phyloP scores from a whole-genome alignment of 2,329 filamentous ascomycete genomes.

The Colletotrichum sp. region DNA sequence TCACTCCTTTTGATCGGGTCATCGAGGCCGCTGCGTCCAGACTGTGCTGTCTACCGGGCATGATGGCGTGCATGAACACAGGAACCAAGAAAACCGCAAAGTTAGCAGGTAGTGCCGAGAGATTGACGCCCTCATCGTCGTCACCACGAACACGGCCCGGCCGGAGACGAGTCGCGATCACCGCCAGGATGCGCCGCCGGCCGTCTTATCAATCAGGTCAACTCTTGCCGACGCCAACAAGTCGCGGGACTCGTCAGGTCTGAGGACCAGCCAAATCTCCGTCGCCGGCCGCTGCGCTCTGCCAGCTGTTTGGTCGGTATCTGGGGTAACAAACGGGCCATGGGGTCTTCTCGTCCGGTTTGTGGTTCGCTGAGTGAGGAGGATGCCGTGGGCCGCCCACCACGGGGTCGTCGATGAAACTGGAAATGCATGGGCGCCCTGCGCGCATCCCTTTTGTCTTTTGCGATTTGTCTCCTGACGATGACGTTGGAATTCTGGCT shows the following conservation, averaged over 20 bases:
- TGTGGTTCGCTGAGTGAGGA: not conserved
- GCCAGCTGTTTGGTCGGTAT: not conserved
- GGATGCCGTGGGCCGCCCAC: not conserved
- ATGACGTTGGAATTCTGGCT: not conserved
- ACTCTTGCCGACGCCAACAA: not conserved
- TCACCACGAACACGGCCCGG: not conserved
- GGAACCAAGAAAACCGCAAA: not conserved
- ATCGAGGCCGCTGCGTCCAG: not conserved
- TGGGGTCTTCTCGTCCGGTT: not conserved
- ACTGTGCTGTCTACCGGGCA: not conserved
- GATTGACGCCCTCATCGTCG: not conserved
- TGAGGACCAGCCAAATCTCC: not conserved
- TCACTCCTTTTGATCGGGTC: not conserved
- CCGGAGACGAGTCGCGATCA: slow-evolving; percentile 1
- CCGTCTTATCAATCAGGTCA: not conserved
- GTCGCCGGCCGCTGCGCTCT: not conserved
- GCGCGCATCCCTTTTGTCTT: not conserved
- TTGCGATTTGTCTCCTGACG: not conserved
- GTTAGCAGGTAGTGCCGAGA: not conserved
- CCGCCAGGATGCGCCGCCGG: not conserved
- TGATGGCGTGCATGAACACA: not conserved
- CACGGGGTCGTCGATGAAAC: slow-evolving; percentile 14
- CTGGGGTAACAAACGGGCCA: not conserved
- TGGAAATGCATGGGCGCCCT: slow-evolving; percentile 1
- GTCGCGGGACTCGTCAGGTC: not conserved